phyloP scores from a whole-genome alignment of 805 yeast genomes.

The Saturnispora dispora region DNA sequence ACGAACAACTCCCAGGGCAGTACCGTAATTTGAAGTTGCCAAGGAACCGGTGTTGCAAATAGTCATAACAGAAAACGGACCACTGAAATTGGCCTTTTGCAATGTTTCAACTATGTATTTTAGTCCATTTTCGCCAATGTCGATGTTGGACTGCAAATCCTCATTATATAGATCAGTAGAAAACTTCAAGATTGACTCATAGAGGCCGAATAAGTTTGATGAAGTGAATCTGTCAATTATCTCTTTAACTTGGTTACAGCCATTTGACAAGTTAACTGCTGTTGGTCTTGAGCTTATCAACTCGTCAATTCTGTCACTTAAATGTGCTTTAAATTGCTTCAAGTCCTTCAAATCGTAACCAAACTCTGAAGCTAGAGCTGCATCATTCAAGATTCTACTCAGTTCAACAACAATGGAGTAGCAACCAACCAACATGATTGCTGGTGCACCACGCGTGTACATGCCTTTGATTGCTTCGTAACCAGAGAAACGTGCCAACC shows the following conservation, averaged over 20 bases:
- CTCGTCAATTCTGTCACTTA: constrained; percentile 47
- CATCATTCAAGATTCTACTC: constrained; percentile 22
- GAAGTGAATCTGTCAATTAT: constrained; percentile 16
- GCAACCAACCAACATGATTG: constrained; percentile 92
- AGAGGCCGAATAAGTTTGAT: constrained; percentile 17
- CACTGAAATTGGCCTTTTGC: constrained; percentile 39
- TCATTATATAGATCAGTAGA: constrained; percentile 54
- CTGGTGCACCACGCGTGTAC: constrained; percentile 99
- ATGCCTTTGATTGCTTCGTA: constrained; percentile 73
- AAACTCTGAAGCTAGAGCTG: constrained; percentile 17
- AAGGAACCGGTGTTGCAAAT: constrained; percentile 95
- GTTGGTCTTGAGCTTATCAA: constrained; percentile 83
- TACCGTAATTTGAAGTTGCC: constrained; percentile 97
- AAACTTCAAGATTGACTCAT: constrained; percentile 32
- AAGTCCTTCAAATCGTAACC: constrained; percentile 17
- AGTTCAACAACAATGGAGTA: constrained; percentile 74
- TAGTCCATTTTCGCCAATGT: constrained; percentile 76
- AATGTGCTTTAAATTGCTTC: constrained; percentile 27
- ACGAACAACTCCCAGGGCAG: constrained; percentile 88
- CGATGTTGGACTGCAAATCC: constrained; percentile 69
- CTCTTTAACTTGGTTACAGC: constrained; percentile 43
- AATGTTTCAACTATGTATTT: constrained; percentile 47
- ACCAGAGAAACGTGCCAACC: constrained; percentile 47
- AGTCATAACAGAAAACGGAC: constrained; percentile 75
- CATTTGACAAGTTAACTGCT: constrained; percentile 85